Evolutionary conservation across 2,329 filamentous ascomycete genomes (phyloP).

Genomic region (Microthyrium microscopicum): DNA sequence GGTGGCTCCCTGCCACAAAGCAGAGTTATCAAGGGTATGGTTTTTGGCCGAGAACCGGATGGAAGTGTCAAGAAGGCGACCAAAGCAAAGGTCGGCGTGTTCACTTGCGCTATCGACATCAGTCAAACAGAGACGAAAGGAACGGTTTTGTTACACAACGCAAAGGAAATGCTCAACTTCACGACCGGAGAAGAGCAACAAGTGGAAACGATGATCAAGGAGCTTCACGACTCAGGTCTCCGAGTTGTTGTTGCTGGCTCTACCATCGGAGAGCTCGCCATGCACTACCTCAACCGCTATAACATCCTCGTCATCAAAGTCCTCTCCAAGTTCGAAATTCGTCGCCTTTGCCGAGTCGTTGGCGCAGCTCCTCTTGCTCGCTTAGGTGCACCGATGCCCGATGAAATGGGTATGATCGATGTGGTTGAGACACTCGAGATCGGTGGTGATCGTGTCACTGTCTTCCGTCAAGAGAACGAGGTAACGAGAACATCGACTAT

Average conservation of each 20-base stretch:
- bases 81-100: conserved; percentile 93
- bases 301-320: conserved; percentile 94
- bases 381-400: conserved; percentile 95
- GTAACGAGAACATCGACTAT: conserved; percentile 84
- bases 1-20: conserved; percentile 89
- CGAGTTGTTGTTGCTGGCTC: conserved; percentile 84
- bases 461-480: conserved; percentile 93
- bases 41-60: conserved; percentile 91
- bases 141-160: conserved; percentile 89
- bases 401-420: conserved; percentile 93
- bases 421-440: conserved; percentile 95
- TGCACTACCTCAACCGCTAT: conserved; percentile 96
- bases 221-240: conserved; percentile 83
- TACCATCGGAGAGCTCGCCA: conserved; percentile 84
- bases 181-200: conserved; percentile 92
- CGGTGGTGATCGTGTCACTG: conserved; percentile 91
- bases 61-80: conserved; percentile 73
- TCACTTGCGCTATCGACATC: conserved; percentile 87
- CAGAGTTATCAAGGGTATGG: conserved; percentile 92
- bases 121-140: conserved; percentile 98
- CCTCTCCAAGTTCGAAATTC: conserved; percentile 93
- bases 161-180: conserved; percentile 97
- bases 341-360: conserved; percentile 86
- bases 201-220: conserved; percentile 82
- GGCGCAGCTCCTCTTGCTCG: conserved; percentile 92